Evolutionary conservation across 1,139 yeast species (phyloP).

Genomic region (Debaryomyces singareniensis): DNA sequence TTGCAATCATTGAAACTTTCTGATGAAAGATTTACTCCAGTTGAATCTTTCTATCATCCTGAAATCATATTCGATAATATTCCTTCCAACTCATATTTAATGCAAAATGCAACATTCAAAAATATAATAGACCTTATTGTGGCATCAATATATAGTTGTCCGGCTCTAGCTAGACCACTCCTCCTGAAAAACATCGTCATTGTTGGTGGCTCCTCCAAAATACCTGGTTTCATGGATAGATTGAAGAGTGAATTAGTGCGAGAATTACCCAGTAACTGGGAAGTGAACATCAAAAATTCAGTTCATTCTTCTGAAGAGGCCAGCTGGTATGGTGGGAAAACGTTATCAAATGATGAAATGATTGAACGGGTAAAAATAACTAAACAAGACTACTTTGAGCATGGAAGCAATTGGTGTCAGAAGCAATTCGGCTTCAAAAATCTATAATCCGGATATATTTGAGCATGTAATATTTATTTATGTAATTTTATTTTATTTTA

Average conservation of each 20-base stretch:
- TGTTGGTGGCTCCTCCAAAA: conserved; percentile 75
- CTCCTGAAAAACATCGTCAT: conserved; percentile 73
- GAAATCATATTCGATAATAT: conserved; percentile 49
- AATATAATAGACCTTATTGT: conserved; percentile 71
- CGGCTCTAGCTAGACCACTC: conserved; percentile 70
- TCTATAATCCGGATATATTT: conserved; percentile 9
- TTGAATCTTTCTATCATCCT: conserved; percentile 85
- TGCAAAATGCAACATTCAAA: conserved; percentile 55
- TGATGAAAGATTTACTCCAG: conserved; percentile 83
- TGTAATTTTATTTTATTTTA: conserved; percentile 3
- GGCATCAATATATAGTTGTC: conserved; percentile 64
- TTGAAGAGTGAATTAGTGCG: conserved; percentile 53
- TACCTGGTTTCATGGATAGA: conserved; percentile 63
- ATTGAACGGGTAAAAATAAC: conserved; percentile 57
- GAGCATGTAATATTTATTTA: background rate
- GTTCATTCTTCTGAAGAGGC: conserved; percentile 19
- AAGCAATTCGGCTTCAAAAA: conserved; percentile 65
- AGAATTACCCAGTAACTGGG: conserved; percentile 66
- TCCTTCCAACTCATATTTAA: conserved; percentile 21
- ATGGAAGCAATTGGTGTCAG: conserved; percentile 77
- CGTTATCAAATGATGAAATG: conserved; percentile 46
- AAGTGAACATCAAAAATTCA: conserved; percentile 37
- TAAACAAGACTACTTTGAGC: conserved; percentile 76
- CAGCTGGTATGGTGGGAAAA: conserved; percentile 39
- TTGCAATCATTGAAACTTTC: conserved; percentile 61